Evolutionary conservation across 352 stramenopile genomes (phyloP), one percentile per base, ranked within the genome.

Genomic region (Pythium brachiatum): DNA sequence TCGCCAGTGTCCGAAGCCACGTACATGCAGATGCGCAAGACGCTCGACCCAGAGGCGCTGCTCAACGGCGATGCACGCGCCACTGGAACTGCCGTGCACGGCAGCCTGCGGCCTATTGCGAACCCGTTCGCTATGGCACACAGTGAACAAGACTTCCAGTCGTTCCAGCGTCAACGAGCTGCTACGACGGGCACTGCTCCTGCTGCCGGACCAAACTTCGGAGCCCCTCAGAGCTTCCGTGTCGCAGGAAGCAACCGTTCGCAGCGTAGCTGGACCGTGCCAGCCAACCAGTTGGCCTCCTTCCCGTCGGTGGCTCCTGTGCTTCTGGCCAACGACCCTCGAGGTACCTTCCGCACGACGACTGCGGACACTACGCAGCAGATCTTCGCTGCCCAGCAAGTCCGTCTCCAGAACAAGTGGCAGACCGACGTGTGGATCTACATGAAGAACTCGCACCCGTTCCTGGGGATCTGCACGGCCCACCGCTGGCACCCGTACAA

Each of bases 371-470:
- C 46, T 58, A 73, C 46, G 16, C 57, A 63, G 15, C 62, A 79
- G 32, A 73, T 75, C n/a, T 88, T 88, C 29, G 73, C 79, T 15
- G 66, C 75, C 7, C 70, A 79, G 59, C 75, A 78, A 46, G 79
- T 88, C 13, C 70, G 76, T 25, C 68, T 83, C 57, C 67, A 76
- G 47, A 71, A 76, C 51, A 34, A 47, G 23, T 86, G 72, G 72
- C 54, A 62, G 27, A 54, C 69, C 1, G 79, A 89, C 62, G 59
- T 86, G 41, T 74, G 73, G 63, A 73, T 78, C 60, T 89, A 85
- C 79, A 89, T 86, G 75, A 85, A 86, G 67, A 86, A 89, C 34
- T 52, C 62, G 3, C 77, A 89, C 44, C 77, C 77, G 51, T 66
- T 79, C 34, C 70, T 89, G 39, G 73, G 65, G 0, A 66, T 78